These are phyloP conservation scores for Paecilomyces fulvus DNA, from an alignment of 2,329 filamentous ascomycete species.

Conservation along the genomic window DNA sequence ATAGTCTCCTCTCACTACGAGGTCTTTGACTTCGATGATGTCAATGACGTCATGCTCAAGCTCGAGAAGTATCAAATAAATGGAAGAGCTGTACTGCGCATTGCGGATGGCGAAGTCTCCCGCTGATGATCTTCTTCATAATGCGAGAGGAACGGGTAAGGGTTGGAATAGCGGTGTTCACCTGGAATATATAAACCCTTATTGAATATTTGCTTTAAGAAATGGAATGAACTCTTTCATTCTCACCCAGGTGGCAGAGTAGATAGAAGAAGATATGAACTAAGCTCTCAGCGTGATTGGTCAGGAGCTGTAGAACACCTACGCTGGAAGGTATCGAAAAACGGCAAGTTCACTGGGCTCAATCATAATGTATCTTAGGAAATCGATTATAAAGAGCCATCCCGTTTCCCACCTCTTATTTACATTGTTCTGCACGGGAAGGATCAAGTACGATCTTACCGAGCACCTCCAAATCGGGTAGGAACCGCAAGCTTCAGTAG, in stretches of 20 bases:
- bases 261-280: neutral
- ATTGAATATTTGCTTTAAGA: neutral
- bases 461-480: neutral
- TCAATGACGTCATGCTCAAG: slow-evolving; percentile 15
- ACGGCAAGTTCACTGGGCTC: neutral
- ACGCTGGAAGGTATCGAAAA: neutral
- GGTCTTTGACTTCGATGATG: slow-evolving; percentile 16
- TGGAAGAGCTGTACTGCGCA: slow-evolving; percentile 20
- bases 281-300: neutral
- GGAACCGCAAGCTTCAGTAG: slow-evolving; percentile 11
- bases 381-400: neutral
- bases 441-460: neutral
- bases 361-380: neutral
- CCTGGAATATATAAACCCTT: neutral
- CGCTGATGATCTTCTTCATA: neutral
- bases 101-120: slow-evolving; percentile 10
- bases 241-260: neutral
- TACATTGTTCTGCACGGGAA: neutral
- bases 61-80: slow-evolving; percentile 16
- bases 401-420: too few species aligned
- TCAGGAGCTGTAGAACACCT: too few species aligned
- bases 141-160: neutral
- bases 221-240: neutral
- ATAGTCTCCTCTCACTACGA: slow-evolving; percentile 18
- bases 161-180: neutral